phyloP scores from a whole-genome alignment of 1,284 basidiomycete genomes.

The Cryptococcus amylolentus region DNA sequence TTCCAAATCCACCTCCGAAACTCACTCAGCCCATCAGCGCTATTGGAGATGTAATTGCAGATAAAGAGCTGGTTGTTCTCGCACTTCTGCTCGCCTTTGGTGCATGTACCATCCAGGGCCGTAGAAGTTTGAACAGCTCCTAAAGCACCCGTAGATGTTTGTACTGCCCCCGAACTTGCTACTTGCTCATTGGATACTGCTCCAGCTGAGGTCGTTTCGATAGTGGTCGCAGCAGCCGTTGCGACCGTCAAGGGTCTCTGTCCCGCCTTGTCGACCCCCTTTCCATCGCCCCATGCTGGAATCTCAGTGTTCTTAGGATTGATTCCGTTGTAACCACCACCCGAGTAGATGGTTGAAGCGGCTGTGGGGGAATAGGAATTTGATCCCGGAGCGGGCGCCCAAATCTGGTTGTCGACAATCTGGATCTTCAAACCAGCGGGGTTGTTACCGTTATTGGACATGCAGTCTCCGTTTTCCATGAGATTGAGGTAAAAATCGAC shows the following conservation, averaged over 20 bases:
- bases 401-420: conserved; percentile 23
- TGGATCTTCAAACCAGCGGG: conserved; percentile 21
- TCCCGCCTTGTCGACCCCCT: not conserved
- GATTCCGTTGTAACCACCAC: conserved; percentile 5
- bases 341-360: conserved; percentile 5
- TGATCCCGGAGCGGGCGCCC: conserved; percentile 6
- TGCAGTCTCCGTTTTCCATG: conserved; percentile 5
- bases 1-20: not conserved
- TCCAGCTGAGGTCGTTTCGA: not conserved
- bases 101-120: not conserved
- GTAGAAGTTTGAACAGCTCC: too few species aligned
- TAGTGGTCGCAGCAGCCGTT: not conserved
- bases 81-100: conserved; percentile 5
- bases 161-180: too few species aligned
- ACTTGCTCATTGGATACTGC: not conserved
- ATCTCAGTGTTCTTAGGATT: not conserved
- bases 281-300: conserved; percentile 4
- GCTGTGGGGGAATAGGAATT: conserved; percentile 7
- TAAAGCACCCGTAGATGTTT: too few species aligned
- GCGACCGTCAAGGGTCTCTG: not conserved
- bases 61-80: not conserved
- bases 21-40: conserved; percentile 3
- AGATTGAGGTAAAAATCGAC: conserved; percentile 10
- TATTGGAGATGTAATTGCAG: conserved; percentile 9
- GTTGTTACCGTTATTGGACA: conserved; percentile 19